phyloP scores from a whole-genome alignment of 176 grass and related monocot genomes.

The Juncus inflexus region DNA sequence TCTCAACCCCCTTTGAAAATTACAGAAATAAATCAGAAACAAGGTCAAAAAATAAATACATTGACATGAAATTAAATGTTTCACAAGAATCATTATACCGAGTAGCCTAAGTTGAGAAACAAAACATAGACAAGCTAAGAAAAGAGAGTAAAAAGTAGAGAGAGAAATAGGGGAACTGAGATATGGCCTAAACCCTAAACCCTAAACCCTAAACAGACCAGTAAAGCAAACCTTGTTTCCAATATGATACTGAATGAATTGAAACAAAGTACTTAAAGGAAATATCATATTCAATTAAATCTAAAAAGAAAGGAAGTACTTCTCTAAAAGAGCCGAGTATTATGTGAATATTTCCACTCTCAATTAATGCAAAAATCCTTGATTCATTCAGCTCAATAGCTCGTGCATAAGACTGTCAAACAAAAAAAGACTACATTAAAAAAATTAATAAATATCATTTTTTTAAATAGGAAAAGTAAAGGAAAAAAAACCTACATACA shows the following conservation, averaged over 20 bases:
- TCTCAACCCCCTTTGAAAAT: constrained; percentile 72
- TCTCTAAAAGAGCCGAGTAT: constrained; percentile 95
- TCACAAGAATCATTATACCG: no score
- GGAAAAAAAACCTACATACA: no score
- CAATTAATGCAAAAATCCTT: constrained; percentile 79
- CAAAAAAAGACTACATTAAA: constrained; percentile 39
- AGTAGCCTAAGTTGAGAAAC: no score
- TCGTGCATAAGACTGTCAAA: constrained; percentile 74
- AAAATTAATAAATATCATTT: not conserved
- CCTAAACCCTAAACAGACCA: no score
- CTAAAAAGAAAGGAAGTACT: constrained; percentile 42
- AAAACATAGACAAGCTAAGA: constrained; percentile 2
- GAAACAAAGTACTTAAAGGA: constrained; percentile 20
- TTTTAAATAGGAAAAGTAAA: not conserved
- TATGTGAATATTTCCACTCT: constrained; percentile 85
- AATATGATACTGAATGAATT: no score
- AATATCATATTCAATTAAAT: constrained; percentile 5
- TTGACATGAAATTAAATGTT: no score
- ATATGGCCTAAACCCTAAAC: not conserved
- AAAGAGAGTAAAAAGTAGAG: no score
- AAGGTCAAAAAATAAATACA: not conserved
- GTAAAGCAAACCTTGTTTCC: no score
- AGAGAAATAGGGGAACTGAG: not conserved
- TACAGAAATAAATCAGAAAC: constrained; percentile 7
- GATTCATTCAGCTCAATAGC: constrained; percentile 79